A percentile compares a stretch with the other conserved stretches of the same genome.
Conservation (phyloP, 805 yeast species). For the Candida krabiensis region DNA sequence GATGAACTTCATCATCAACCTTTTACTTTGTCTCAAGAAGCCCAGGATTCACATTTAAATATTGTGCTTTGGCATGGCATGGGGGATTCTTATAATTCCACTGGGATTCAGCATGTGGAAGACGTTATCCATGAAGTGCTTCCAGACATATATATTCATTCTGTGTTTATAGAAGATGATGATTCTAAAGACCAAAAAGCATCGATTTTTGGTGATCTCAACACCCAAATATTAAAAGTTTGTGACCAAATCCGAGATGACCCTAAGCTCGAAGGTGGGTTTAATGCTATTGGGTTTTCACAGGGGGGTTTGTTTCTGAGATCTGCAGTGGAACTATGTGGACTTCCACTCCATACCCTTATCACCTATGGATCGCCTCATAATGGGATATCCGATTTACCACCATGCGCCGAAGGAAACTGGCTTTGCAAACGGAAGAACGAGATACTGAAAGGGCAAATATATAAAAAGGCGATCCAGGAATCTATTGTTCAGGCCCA, state of each 20-base stretch:
- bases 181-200: conserved; percentile 52
- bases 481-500: conserved; percentile 66
- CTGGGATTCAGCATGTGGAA: conserved; percentile 50
- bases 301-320: conserved; percentile 85
- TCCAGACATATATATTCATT: conserved; percentile 54
- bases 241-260: conserved; percentile 52
- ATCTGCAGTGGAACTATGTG: conserved; percentile 63
- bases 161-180: conserved; percentile 51
- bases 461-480: conserved; percentile 61
- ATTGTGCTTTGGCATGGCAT: conserved; percentile 84
- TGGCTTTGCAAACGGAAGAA: conserved; percentile 63
- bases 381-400: conserved; percentile 69
- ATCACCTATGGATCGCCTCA: conserved; percentile 84
- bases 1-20: too few species aligned
- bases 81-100: conserved; percentile 71
- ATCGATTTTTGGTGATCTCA: conserved; percentile 60
- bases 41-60: conserved; percentile 14
- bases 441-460: conserved; percentile 52
- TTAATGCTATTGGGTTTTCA: conserved; percentile 75
- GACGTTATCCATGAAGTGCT: conserved; percentile 41
- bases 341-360: conserved; percentile 45
- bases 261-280: conserved; percentile 51
- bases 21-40: neutral
- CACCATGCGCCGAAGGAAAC: conserved; percentile 52
- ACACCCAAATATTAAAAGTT: conserved; percentile 51